Conservation (phyloP, 2,329 filamentous ascomycete genomes). For the Aplosporella prunicola region DNA sequence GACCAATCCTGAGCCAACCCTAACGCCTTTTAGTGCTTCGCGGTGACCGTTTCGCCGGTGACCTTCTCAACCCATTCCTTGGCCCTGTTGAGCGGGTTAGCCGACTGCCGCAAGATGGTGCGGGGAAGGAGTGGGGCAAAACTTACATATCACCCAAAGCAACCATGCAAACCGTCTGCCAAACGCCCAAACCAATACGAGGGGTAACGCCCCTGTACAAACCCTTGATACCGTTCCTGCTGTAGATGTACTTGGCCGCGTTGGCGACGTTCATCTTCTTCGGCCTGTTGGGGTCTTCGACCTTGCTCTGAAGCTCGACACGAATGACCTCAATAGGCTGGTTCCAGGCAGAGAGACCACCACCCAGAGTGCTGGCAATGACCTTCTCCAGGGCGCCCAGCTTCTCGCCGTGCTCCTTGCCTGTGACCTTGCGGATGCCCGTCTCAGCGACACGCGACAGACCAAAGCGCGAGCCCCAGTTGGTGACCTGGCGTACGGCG, state of each 20-base stretch:
- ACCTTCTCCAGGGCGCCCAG: conserved; percentile 80
- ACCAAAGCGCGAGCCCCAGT: conserved; percentile 96
- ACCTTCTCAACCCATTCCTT: conserved; percentile 57
- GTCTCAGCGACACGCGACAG: conserved; percentile 84
- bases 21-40: conserved; percentile 53
- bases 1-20: no score
- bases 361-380: conserved; percentile 73
- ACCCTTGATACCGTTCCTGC: conserved; percentile 77
- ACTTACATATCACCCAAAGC: conserved; percentile 92
- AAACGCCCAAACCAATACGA: conserved; percentile 88
- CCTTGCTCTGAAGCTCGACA: conserved; percentile 99
- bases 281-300: conserved; percentile 89
- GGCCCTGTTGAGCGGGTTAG: conserved; percentile 36
- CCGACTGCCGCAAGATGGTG: no score
- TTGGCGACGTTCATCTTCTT: conserved; percentile 98
- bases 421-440: conserved; percentile 67
- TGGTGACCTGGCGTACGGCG: conserved; percentile 97
- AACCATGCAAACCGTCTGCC: conserved; percentile 99
- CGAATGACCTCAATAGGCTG: conserved; percentile 99
- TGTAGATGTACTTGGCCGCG: conserved; percentile 75
- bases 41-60: conserved; percentile 53
- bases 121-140: neutral
- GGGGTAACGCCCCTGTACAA: conserved; percentile 93
- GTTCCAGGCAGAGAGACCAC: conserved; percentile 96
- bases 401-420: conserved; percentile 73